phyloP scores from a whole-genome alignment of 75 land plant genomes.

The Cupressus sempervirens region DNA sequence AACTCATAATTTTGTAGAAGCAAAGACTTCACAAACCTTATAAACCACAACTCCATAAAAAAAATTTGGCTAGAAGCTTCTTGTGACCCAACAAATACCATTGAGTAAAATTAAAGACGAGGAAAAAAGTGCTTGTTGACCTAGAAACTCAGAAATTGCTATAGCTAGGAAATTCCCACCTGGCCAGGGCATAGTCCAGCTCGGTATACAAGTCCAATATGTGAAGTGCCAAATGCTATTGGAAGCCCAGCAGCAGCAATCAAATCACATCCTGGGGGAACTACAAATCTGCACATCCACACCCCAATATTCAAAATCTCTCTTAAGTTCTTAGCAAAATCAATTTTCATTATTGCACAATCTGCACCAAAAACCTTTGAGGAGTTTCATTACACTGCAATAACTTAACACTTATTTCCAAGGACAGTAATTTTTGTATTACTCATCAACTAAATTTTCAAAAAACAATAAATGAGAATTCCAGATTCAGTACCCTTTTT shows the following conservation, averaged over 20 bases:
- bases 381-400: not conserved
- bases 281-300: conserved; percentile 46
- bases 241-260: conserved; percentile 86
- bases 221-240: conserved; percentile 95
- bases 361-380: not conserved
- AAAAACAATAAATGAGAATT: not conserved
- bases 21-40: no score
- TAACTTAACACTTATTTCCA: no score
- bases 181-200: conserved; percentile 71
- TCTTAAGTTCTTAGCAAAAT: not conserved
- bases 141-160: conserved; percentile 4
- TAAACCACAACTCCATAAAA: not conserved
- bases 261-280: conserved; percentile 86
- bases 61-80: not conserved
- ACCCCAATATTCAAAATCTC: not conserved
- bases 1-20: no score
- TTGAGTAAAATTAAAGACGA: not conserved
- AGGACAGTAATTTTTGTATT: not conserved
- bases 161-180: conserved; percentile 28
- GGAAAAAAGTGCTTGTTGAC: not conserved
- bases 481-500: not conserved
- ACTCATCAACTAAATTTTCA: not conserved
- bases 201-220: conserved; percentile 87
- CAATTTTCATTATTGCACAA: not conserved
- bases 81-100: not conserved